Evolutionary conservation across 805 yeast genomes (phyloP).

Genomic region (Suhomyces xylopsoci): DNA sequence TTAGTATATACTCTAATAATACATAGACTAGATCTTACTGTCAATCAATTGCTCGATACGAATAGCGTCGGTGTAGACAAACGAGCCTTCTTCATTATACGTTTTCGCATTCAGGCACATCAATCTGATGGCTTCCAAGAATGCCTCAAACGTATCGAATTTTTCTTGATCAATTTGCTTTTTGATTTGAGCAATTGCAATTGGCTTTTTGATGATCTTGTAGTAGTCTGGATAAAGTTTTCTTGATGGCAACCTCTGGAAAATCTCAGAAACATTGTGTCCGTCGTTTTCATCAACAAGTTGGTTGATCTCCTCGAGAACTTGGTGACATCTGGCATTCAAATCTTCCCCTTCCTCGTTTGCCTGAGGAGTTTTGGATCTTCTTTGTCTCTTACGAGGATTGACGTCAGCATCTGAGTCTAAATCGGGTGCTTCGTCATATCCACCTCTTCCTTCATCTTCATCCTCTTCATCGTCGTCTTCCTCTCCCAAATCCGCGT

Average conservation of each 20-base stretch:
- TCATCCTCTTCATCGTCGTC: constrained; percentile 22
- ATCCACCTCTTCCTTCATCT: constrained; percentile 9
- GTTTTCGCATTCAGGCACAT: constrained; percentile 69
- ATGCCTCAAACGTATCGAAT: constrained; percentile 40
- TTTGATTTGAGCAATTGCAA: constrained; percentile 53
- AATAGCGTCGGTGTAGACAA: constrained; percentile 59
- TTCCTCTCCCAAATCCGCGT: constrained; percentile 23
- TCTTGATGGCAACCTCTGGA: constrained; percentile 68
- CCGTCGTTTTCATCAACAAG: constrained; percentile 45
- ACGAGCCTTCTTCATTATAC: constrained; percentile 69
- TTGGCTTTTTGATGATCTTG: constrained; percentile 56
- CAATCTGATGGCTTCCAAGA: constrained; percentile 59
- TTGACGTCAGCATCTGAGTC: constrained; percentile 14
- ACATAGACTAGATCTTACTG: not conserved
- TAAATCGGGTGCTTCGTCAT: constrained; percentile 23
- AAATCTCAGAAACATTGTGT: constrained; percentile 39
- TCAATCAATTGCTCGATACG: constrained; percentile 39
- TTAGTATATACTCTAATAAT: not conserved
- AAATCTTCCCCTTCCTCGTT: constrained; percentile 15
- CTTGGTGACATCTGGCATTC: constrained; percentile 21
- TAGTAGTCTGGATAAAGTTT: constrained; percentile 85
- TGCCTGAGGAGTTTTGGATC: constrained; percentile 10
- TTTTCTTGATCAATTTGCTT: constrained; percentile 44
- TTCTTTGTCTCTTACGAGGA: constrained; percentile 8
- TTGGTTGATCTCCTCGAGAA: constrained; percentile 44